Percentiles rank a stretch among this genome's conserved stretches.
Evolutionary conservation across 2,329 filamentous ascomycete species (phyloP).

Genomic region (Talaromyces sp.): DNA sequence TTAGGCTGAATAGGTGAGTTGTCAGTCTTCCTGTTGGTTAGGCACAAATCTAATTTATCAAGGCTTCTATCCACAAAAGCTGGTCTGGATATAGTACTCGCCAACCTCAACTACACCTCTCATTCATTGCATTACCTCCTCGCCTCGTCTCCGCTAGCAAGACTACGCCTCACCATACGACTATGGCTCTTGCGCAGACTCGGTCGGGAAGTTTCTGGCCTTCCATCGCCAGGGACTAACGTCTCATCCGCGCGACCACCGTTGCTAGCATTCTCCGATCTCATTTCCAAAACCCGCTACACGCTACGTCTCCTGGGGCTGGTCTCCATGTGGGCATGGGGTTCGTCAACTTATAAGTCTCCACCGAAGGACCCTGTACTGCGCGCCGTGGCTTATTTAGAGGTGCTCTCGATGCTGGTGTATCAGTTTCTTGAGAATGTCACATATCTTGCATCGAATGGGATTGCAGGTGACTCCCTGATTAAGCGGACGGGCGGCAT

Average conservation of each 20-base stretch:
- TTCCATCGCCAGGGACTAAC: constrained; percentile 23
- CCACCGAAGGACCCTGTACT: constrained; percentile 46
- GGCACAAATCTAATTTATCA: constrained; percentile 35
- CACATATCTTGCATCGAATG: constrained; percentile 72
- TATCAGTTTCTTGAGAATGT: constrained; percentile 84
- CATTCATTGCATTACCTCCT: constrained; percentile 62
- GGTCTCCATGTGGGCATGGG: constrained; percentile 75
- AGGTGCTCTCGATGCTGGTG: constrained; percentile 64
- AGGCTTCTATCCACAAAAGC: constrained; percentile 66
- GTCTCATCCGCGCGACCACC: constrained; percentile 46
- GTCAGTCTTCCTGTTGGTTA: neutral
- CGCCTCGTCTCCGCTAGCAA: constrained; percentile 50
- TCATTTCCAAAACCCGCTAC: constrained; percentile 54
- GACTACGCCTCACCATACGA: constrained; percentile 47
- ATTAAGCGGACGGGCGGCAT: constrained; percentile 53
- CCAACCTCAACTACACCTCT: constrained; percentile 67
- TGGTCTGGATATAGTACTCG: constrained; percentile 69
- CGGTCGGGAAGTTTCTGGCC: constrained; percentile 8
- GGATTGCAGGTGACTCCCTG: constrained; percentile 56
- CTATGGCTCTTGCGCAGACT: constrained; percentile 35
- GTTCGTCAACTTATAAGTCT: constrained; percentile 60
- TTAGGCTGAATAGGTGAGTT: constrained; percentile 25
- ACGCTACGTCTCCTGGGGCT: constrained; percentile 60
- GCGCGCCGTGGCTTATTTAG: constrained; percentile 61
- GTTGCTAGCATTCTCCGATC: constrained; percentile 46